Evolutionary conservation across 345 rosid genomes (phyloP).

Genomic region (Geranium rotundifolium): DNA sequence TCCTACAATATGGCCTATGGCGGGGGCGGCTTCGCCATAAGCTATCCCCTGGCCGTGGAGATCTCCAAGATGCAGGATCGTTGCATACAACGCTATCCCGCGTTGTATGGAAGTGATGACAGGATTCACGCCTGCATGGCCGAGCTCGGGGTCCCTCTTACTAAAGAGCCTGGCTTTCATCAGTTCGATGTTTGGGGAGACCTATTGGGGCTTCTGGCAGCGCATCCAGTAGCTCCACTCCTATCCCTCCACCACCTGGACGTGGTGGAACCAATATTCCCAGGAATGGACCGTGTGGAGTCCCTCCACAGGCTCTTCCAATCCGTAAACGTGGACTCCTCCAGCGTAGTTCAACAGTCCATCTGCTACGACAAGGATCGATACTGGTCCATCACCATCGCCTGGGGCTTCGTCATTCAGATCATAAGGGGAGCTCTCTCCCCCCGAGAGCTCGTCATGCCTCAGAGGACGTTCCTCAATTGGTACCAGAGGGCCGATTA

Average conservation of each 20-base stretch:
- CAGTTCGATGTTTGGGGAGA: constrained; percentile 80
- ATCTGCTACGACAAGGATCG: constrained; percentile 54
- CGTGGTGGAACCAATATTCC: constrained; percentile 64
- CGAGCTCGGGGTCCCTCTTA: constrained; percentile 67
- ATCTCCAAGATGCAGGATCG: constrained; percentile 61
- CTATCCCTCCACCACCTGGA: constrained; percentile 75
- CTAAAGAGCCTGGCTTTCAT: constrained; percentile 72
- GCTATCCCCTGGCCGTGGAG: constrained; percentile 56
- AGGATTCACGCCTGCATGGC: constrained; percentile 84
- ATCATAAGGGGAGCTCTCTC: constrained; percentile 58
- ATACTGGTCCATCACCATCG: constrained; percentile 67
- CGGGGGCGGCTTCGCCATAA: constrained; percentile 80
- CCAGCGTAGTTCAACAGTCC: constrained; percentile 71
- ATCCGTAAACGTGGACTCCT: constrained; percentile 49
- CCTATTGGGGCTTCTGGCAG: constrained; percentile 59
- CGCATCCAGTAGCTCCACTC: constrained; percentile 69
- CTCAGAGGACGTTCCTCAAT: constrained; percentile 70
- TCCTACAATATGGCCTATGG: constrained; percentile 77
- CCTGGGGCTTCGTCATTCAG: constrained; percentile 81
- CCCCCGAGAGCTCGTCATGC: constrained; percentile 82
- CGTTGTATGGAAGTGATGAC: constrained; percentile 72
- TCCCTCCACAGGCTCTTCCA: constrained; percentile 49
- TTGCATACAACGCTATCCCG: constrained; percentile 70
- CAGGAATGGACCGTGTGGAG: constrained; percentile 32
- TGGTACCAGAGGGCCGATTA: constrained; percentile 75